Base-by-base conservation (phyloP, 2,329 filamentous ascomycete genomes). In the Cordyceps militaris region DNA sequence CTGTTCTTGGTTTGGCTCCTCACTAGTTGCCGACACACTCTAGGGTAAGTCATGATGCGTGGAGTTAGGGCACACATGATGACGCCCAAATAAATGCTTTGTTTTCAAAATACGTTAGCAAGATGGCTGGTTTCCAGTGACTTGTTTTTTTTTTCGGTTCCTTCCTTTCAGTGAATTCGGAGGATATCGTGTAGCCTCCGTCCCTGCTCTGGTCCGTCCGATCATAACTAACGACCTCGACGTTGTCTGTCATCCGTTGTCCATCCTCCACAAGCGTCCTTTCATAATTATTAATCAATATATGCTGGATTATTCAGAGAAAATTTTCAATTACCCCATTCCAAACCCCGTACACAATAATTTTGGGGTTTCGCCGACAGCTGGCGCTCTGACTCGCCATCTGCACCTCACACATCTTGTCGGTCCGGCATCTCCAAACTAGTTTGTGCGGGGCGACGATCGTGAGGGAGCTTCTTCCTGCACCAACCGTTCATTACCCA, bases 341-440 rank as follows among this genome's bases (percentile, higher is more conserved):
- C 1, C 1, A 4, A 19, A 6, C 24, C 4, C 2, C 1, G 19
- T n/a, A n/a, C n/a, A n/a, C 14, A 51, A 40, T 19, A 26, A 7
- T 7, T 4, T 21, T 28, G 26, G 28, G n/a, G 14, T 47, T 47
- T 4, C 21, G 10, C 28, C 26, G 8, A 36, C 3, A n/a, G n/a
- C 14, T 28, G 21, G 4, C 30, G 16, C 21, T 24, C 40, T 38
- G 21, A 40, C 52, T 44, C 26, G 32, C 10, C 30, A 16, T 5
- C 24, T 13, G 21, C 36, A 36, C 28, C 28, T 26, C 21, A 16
- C 1, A 11, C 24, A 23, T 44, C 36, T 57, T n/a, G 55, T 57
- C 55, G 46, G 55, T 36, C 55, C 55, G 55, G 14, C 55, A 57
- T 36, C 4, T 11, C 36, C 55, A 21, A 26, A 28, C 10, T 44